phyloP scores from a whole-genome alignment of 257 asterid species.

The Penstemon newberryi region DNA sequence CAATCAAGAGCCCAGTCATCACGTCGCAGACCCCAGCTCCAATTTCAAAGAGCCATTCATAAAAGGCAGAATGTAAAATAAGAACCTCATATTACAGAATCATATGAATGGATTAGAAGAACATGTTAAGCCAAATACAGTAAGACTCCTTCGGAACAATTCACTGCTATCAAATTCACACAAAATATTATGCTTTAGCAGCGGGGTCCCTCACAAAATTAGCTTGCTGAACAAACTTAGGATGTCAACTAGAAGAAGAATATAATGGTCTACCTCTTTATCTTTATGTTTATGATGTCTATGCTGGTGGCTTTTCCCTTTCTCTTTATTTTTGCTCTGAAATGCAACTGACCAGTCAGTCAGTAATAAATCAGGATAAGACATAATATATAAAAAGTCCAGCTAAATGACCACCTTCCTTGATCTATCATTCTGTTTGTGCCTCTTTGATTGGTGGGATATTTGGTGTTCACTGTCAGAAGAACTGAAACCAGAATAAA shows the following conservation, averaged over 20 bases:
- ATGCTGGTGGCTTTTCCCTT: slow-evolving; percentile 59
- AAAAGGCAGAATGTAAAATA: slow-evolving; percentile 70
- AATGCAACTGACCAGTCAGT: slow-evolving; percentile 34
- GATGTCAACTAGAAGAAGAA: slow-evolving; percentile 15
- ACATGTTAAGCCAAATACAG: background rate
- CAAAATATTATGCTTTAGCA: slow-evolving; percentile 7
- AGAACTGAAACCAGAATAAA: slow-evolving; percentile 47
- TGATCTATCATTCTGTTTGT: slow-evolving; percentile 55
- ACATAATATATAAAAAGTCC: slow-evolving; percentile 12
- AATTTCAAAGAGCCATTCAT: slow-evolving; percentile 91
- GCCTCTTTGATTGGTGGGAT: slow-evolving; percentile 66
- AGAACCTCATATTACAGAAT: slow-evolving; percentile 39
- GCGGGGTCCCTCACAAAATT: slow-evolving; percentile 5
- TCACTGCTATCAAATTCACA: background rate
- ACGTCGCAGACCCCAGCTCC: slow-evolving; percentile 96
- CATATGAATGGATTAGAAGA: slow-evolving; percentile 5
- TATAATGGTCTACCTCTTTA: slow-evolving; percentile 69
- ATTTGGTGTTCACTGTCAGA: slow-evolving; percentile 63
- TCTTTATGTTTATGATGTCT: slow-evolving; percentile 64
- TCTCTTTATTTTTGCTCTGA: slow-evolving; percentile 76
- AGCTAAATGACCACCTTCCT: slow-evolving; percentile 53
- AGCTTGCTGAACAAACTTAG: background rate
- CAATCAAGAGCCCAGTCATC: slow-evolving; percentile 60
- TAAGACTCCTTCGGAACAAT: background rate
- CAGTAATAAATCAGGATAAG: slow-evolving; percentile 21